Conservation (phyloP, 1,284 basidiomycete species). For the Schizophyllum commune region DNA sequence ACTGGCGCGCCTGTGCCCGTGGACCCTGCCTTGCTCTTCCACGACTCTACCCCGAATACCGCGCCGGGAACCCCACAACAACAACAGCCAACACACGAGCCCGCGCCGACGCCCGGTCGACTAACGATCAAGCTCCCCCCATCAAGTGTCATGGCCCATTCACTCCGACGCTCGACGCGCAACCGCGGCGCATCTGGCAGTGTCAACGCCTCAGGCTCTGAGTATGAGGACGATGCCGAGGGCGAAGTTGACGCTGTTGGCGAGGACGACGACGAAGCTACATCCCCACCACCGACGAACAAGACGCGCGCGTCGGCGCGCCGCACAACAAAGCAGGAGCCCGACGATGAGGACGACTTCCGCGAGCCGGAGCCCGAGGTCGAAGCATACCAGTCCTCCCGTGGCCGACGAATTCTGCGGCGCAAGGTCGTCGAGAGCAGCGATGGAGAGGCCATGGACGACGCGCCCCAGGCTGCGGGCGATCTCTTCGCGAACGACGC, state of each 20-base stretch:
- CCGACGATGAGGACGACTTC: not conserved
- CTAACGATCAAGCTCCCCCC: slow-evolving; percentile 24
- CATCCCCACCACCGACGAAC: not conserved
- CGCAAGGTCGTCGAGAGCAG: slow-evolving; percentile 46
- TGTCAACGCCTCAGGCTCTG: slow-evolving; percentile 50
- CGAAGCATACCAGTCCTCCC: slow-evolving; percentile 21
- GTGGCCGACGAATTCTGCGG: slow-evolving; percentile 38
- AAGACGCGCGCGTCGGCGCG: not conserved
- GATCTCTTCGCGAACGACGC: slow-evolving; percentile 24
- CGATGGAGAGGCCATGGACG: slow-evolving; percentile 29
- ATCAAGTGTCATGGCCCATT: slow-evolving; percentile 14
- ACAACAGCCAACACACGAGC: not conserved
- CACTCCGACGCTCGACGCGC: slow-evolving; percentile 34
- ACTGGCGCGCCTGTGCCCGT: not conserved
- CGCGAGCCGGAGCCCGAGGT: slow-evolving; percentile 22
- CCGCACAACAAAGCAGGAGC: not conserved
- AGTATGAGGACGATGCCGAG: slow-evolving; percentile 56
- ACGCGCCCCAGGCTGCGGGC: slow-evolving; percentile 10
- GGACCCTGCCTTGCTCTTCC: not conserved
- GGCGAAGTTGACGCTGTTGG: slow-evolving; percentile 31
- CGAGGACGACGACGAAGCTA: slow-evolving; percentile 14
- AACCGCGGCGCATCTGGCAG: slow-evolving; percentile 12
- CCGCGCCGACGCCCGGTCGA: not conserved
- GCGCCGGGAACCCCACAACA: not conserved
- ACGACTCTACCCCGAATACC: not conserved